Evolutionary conservation across 495 filamentous ascomycete genomes (phyloP), one percentile per base, ranked within the genome.

Genomic region (Hypoxylon fuscum): DNA sequence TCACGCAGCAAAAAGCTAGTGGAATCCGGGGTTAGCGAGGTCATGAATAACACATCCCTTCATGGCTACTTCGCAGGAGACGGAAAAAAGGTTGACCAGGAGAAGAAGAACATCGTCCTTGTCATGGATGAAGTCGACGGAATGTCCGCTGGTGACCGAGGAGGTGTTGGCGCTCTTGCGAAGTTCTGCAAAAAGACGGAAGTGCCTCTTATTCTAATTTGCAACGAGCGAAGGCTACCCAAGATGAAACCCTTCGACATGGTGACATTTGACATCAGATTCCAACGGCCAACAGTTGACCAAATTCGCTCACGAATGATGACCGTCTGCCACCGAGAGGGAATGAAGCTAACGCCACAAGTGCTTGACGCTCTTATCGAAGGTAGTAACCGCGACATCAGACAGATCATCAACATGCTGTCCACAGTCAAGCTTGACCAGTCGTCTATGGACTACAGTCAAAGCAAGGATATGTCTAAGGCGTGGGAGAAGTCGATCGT

Each of bases 121-220:
- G 89, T 99, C 77, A 97, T 99, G 96, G 95, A 99, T 66, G 95
- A 99, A 74, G 95, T 99, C 5, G 95, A 99, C 69, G 95, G 95
- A 29, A 99, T 99, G 95, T 97, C 93, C 42, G 93, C 93, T 37
- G 95, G 95, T 66, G 95, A 99, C 72, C 87, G 95, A 38, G 95
- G 95, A 62, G 95, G 95, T 70, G 96, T 99, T 35, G 95, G 93
- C 17, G 94, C 96, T 27, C 81, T 99, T 32, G 94, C 95, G 44
- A 88, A 92, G 43, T 86, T 97, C 38, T 97, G 93, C 77, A 97
- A 90, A 78, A 97, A 96, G 80, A 92, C 92, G 0, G 88, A 92
- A 62, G 88, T 99, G 23, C 95, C 95, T 0, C 90, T 99, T 63
- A 97, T 99, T 58, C 81, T 97, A 29, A 96, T 99, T 65, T 99